A percentile compares a stretch with the other conserved stretches of the same genome.
phyloP scores from a whole-genome alignment of 805 yeast species.

The Wickerhamiella australiensis region DNA sequence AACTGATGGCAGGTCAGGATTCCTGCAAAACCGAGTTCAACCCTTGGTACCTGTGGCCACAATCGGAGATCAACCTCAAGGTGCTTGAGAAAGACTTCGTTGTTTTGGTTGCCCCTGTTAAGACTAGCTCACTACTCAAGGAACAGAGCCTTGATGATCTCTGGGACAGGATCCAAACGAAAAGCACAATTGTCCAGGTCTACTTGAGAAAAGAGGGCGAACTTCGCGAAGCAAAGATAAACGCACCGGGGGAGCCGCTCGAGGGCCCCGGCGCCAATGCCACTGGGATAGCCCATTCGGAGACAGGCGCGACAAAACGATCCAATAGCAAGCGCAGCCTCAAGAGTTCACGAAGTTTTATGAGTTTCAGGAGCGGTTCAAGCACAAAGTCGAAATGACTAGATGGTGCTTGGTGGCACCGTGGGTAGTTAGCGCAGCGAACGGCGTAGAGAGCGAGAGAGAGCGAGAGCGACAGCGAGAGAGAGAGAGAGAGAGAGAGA shows the following conservation, averaged over 20 bases:
- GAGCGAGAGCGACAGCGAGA: no score
- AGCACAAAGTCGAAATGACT: neutral
- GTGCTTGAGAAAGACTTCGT: neutral
- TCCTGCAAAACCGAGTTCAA: conserved; percentile 2
- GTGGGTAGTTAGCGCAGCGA: neutral
- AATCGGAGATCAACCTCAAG: conserved; percentile 2
- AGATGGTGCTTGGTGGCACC: neutral
- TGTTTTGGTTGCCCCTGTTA: conserved; percentile 3
- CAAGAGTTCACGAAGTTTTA: neutral
- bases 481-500: no score
- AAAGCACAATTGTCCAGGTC: neutral
- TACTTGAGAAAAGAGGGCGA: conserved; percentile 2
- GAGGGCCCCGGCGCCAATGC: neutral
- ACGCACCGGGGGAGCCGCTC: neutral
- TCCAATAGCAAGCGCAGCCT: neutral
- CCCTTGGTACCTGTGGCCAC: conserved; percentile 11
- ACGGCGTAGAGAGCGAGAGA: no score
- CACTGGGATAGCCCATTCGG: no score
- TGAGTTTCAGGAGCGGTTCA: neutral
- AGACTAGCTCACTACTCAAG: neutral
- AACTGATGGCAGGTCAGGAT: neutral
- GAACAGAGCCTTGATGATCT: neutral
- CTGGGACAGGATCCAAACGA: conserved; percentile 2
- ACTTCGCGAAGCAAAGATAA: neutral
- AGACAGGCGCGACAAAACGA: neutral